Evolutionary conservation across 306 rosid genomes (phyloP).

Genomic region (Pyrus betulifolia): DNA sequence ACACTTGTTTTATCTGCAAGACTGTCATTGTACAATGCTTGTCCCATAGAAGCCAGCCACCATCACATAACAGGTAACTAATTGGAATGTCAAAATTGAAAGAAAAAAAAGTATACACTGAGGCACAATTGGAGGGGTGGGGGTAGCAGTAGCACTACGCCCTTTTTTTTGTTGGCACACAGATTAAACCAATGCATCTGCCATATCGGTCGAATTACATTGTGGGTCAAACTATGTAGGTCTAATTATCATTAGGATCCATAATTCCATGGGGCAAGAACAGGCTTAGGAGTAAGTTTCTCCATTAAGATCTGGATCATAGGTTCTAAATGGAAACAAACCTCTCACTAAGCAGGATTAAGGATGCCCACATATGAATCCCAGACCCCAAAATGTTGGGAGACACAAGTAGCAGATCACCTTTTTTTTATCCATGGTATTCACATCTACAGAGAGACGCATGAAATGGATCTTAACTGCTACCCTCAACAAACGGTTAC

Average conservation of each 20-base stretch:
- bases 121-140: not conserved
- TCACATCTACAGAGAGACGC: not conserved
- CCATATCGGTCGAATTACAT: not conserved
- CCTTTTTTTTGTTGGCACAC: not conserved
- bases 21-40: not conserved
- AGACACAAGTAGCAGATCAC: not conserved
- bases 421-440: not conserved
- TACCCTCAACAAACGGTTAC: not conserved
- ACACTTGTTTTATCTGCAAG: not conserved
- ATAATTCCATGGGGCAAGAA: not conserved
- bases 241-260: not conserved
- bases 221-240: not conserved
- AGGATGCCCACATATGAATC: not conserved
- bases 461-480: not conserved
- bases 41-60: not conserved
- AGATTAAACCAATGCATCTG: not conserved
- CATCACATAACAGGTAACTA: not conserved
- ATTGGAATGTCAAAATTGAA: not conserved
- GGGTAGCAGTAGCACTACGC: not conserved
- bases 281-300: not conserved
- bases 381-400: not conserved
- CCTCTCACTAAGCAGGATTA: not conserved
- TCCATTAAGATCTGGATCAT: not conserved
- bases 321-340: not conserved
- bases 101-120: not conserved